Evolutionary conservation across 768 basidiomycete genomes (phyloP).

Genomic region (Chalciporus sphaerocephalus): DNA sequence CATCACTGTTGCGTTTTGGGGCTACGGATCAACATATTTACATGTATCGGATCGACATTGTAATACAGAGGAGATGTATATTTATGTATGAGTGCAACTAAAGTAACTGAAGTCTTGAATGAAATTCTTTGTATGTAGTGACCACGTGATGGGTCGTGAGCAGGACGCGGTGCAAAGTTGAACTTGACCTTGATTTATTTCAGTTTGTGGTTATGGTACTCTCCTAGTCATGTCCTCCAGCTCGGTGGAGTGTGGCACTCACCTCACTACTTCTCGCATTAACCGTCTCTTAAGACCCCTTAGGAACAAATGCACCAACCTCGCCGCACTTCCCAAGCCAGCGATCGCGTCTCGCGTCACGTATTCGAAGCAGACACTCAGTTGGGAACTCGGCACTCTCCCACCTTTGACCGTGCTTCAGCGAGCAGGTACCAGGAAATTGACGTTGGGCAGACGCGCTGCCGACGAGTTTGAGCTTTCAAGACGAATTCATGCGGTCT

Average conservation of each 20-base stretch:
- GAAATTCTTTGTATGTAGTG: background rate
- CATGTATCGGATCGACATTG: background rate
- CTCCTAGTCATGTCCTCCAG: conserved; percentile 9
- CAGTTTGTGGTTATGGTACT: background rate
- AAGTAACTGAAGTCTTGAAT: background rate
- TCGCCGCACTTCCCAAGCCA: conserved; percentile 29
- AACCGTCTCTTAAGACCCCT: conserved; percentile 46
- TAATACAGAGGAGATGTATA: background rate
- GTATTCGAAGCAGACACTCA: conserved; percentile 15
- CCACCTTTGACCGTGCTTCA: conserved; percentile 39
- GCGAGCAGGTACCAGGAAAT: conserved; percentile 32
- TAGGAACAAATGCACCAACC: conserved; percentile 40
- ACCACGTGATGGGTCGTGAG: conserved; percentile 17
- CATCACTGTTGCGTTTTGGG: background rate
- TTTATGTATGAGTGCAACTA: conserved; percentile 3
- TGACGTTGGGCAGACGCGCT: conserved; percentile 33
- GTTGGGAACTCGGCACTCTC: conserved; percentile 17
- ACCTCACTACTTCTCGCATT: conserved; percentile 39
- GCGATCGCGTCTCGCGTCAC: conserved; percentile 12
- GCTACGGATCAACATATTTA: background rate
- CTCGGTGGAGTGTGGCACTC: conserved; percentile 20
- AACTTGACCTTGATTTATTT: background rate
- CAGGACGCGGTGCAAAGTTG: background rate
- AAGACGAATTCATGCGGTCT: conserved; percentile 46
- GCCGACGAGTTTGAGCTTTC: conserved; percentile 41